These are phyloP conservation scores for Marvania coccoides DNA, from an alignment of 139 green algal genomes.

Conservation along the genomic window DNA sequence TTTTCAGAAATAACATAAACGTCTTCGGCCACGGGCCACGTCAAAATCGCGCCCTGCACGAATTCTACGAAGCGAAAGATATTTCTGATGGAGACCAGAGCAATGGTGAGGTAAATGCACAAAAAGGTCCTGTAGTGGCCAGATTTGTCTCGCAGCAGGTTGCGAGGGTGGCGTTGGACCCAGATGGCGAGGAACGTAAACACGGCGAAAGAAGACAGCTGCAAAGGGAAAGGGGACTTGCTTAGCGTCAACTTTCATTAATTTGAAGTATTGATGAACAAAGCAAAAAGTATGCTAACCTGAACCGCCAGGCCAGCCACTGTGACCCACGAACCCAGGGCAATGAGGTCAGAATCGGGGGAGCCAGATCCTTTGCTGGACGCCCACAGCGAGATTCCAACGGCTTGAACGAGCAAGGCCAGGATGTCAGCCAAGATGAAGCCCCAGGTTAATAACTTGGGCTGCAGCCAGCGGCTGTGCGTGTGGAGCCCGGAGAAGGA, in stretches of 20 bases:
- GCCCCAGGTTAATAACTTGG: not conserved
- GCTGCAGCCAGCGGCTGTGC: not conserved
- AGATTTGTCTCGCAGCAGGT: not conserved
- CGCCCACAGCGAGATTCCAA: constrained; percentile 2
- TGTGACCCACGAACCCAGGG: constrained; percentile 1
- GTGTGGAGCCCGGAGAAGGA: not conserved
- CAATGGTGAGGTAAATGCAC: constrained; percentile 1
- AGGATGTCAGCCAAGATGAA: not conserved
- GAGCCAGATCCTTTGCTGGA: not conserved
- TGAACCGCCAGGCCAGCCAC: not conserved
- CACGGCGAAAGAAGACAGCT: not conserved
- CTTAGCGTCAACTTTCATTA: no score
- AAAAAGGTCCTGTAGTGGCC: not conserved
- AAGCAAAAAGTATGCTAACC: no score
- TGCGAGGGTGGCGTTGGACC: not conserved
- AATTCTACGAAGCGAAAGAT: constrained; percentile 9
- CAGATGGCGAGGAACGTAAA: constrained; percentile 2
- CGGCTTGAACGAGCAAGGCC: constrained; percentile 2
- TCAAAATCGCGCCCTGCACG: not conserved
- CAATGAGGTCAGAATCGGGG: not conserved
- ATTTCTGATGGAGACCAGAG: not conserved
- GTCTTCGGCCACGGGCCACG: not conserved
- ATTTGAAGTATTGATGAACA: no score
- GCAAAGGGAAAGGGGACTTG: no score
- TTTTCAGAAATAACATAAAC: constrained; percentile 1